Evolutionary conservation across 2,329 filamentous ascomycete species (phyloP).

Genomic region (Penicillium sp.): DNA sequence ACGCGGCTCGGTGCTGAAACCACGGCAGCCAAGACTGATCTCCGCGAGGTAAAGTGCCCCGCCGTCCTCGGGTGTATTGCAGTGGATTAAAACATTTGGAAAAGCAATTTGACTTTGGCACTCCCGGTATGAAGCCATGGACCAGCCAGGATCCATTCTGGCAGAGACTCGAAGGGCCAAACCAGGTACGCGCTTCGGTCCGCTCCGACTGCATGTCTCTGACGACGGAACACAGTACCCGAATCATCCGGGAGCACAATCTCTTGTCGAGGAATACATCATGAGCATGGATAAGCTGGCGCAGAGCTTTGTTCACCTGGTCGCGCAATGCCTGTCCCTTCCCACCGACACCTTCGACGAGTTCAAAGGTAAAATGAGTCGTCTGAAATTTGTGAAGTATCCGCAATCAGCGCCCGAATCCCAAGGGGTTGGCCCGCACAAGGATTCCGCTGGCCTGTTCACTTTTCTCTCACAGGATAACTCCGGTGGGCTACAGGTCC

Average conservation of each 20-base stretch:
- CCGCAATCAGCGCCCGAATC: constrained; percentile 41
- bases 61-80: background rate
- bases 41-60: constrained; percentile 28
- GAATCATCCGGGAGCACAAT: constrained; percentile 20
- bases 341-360: constrained; percentile 48
- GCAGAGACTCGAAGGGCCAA: constrained; percentile 38
- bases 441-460: constrained; percentile 52
- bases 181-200: constrained; percentile 21
- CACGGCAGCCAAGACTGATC: constrained; percentile 31
- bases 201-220: background rate
- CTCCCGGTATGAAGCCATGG: constrained; percentile 30
- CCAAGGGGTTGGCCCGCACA: constrained; percentile 59
- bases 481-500: constrained; percentile 47
- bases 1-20: constrained; percentile 37
- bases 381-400: constrained; percentile 58
- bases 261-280: constrained; percentile 52
- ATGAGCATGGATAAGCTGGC: constrained; percentile 48
- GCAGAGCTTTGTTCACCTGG: constrained; percentile 53
- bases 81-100: background rate
- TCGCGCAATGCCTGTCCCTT: constrained; percentile 56
- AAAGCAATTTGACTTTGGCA: constrained; percentile 46
- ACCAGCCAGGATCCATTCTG: constrained; percentile 44
- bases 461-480: constrained; percentile 44
- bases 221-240: constrained; percentile 25
- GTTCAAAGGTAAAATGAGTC: constrained; percentile 51